A percentile compares a stretch with the other conserved stretches of the same genome.
These are phyloP conservation scores for Fomitiporia mediterranea DNA, from an alignment of 1,284 basidiomycete species.

Conservation along the genomic window DNA sequence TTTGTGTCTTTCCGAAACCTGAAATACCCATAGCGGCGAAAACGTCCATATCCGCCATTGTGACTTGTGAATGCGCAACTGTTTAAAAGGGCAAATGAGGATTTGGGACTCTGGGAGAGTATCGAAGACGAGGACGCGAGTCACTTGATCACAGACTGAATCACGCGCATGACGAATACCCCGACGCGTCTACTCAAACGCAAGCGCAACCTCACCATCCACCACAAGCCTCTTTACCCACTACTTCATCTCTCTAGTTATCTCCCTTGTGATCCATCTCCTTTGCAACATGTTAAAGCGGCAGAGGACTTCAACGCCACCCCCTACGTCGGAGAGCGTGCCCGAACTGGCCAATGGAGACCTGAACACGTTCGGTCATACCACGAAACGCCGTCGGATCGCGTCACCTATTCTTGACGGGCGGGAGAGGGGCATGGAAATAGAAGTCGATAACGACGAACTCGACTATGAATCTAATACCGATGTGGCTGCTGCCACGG, in stretches of 20 bases:
- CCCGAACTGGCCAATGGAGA: conserved; percentile 11
- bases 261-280: neutral
- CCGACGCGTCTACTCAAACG: neutral
- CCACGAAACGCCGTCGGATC: conserved; percentile 33
- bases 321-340: conserved; percentile 30
- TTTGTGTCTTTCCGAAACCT: conserved; percentile 69
- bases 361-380: neutral
- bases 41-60: conserved; percentile 60
- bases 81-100: neutral
- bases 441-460: conserved; percentile 34
- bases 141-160: neutral
- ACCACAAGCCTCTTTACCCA: neutral
- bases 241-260: neutral
- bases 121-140: neutral
- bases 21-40: conserved; percentile 77
- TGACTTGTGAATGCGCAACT: conserved; percentile 18
- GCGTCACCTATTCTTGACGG: conserved; percentile 26
- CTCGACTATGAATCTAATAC: no score
- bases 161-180: neutral
- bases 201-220: conserved; percentile 2
- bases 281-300: conserved; percentile 59
- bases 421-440: conserved; percentile 1
- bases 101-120: neutral
- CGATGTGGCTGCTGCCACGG: conserved; percentile 9
- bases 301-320: conserved; percentile 51